Evolutionary conservation across 2,329 filamentous ascomycete genomes (phyloP).

Genomic region (Phialophora tarda): DNA sequence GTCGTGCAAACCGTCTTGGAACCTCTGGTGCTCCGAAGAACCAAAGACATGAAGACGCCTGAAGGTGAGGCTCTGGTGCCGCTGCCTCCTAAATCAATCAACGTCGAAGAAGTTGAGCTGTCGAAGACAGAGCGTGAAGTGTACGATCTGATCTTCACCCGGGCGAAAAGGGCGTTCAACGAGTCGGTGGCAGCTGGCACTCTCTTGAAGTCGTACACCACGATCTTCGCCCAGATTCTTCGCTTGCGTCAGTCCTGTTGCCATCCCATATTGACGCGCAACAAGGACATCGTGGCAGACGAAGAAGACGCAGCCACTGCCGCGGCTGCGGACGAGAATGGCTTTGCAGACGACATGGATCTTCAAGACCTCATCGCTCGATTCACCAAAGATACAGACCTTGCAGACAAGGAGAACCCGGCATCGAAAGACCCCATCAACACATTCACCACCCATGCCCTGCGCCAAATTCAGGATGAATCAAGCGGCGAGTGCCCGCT

Average conservation of each 20-base stretch:
- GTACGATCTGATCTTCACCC: conserved; percentile 86
- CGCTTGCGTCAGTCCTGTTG: conserved; percentile 93
- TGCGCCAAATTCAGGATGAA: conserved; percentile 90
- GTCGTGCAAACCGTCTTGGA: conserved; percentile 97
- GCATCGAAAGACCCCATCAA: conserved; percentile 64
- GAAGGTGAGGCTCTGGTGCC: conserved; percentile 80
- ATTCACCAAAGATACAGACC: conserved; percentile 74
- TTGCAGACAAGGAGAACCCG: conserved; percentile 58
- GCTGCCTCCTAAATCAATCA: conserved; percentile 77
- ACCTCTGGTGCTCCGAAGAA: conserved; percentile 90
- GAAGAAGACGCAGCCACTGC: conserved; percentile 73
- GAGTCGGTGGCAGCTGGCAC: conserved; percentile 90
- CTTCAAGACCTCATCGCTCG: conserved; percentile 81
- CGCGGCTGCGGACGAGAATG: conserved; percentile 77
- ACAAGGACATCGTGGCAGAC: conserved; percentile 81
- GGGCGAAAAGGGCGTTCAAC: conserved; percentile 82
- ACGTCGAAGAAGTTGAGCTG: conserved; percentile 87
- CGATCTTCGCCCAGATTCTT: conserved; percentile 95
- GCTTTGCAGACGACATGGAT: conserved; percentile 94
- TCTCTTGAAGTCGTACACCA: conserved; percentile 92
- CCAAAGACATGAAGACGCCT: conserved; percentile 98
- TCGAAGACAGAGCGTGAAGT: conserved; percentile 85
- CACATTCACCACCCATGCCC: conserved; percentile 81
- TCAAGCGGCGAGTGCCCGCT: conserved; percentile 89
- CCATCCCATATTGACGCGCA: conserved; percentile 86